Conservation (phyloP, 2,329 filamentous ascomycete species). For the Penicillium sp. region DNA sequence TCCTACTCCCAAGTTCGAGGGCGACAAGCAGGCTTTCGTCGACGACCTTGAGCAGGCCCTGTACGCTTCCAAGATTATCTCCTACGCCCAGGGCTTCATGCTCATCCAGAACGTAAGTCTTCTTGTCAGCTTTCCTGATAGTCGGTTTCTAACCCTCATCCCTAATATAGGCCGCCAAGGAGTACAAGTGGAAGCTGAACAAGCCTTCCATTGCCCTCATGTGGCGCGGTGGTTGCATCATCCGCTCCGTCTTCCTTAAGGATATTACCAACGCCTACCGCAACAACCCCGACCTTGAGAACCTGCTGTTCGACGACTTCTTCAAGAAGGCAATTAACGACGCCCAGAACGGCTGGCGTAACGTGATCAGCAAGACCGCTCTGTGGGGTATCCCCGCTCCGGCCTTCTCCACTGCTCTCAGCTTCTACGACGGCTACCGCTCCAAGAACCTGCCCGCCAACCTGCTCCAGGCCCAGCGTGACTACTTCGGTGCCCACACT, state of each 20-base stretch:
- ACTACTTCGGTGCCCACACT: conserved; percentile 97
- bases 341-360: conserved; percentile 88
- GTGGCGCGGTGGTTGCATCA: conserved; percentile 99
- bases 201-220: conserved; percentile 99
- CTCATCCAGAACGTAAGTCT: conserved; percentile 88
- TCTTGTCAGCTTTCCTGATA: background rate
- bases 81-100: conserved; percentile 99
- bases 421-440: conserved; percentile 98
- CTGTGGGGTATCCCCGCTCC: conserved; percentile 94
- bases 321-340: conserved; percentile 99
- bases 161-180: conserved; percentile 72
- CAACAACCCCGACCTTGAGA: conserved; percentile 89
- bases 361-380: conserved; percentile 86
- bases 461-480: conserved; percentile 96
- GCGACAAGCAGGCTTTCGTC: conserved; percentile 89
- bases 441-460: conserved; percentile 97
- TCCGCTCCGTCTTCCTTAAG: conserved; percentile 99
- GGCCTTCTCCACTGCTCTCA: conserved; percentile 92
- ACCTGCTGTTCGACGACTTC: conserved; percentile 98
- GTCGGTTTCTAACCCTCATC: background rate
- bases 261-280: conserved; percentile 98
- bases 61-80: conserved; percentile 99
- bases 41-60: conserved; percentile 97
- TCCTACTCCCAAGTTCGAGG: conserved; percentile 75
- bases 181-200: conserved; percentile 98